Base-by-base conservation (phyloP, 1,139 yeast genomes). In the Suhomyces bokatorum region DNA sequence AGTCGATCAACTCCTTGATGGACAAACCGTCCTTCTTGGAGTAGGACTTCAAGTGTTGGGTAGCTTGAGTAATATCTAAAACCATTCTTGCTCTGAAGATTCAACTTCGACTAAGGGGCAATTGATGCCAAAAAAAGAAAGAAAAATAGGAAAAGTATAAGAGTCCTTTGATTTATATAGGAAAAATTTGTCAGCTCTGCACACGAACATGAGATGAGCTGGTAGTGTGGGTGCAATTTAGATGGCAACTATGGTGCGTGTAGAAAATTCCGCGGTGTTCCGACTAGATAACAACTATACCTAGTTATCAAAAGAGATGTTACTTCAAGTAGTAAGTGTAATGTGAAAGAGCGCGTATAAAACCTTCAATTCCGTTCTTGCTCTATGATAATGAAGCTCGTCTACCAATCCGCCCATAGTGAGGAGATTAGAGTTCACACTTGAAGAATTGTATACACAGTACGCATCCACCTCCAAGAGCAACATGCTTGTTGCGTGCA, bases 1-100 rank as follows among this genome's bases (percentile, higher is more conserved):
- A 89, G 74, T 93, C 96, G 85, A 95, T 87, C 70, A 93, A 81
- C 57, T 87, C 80, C 49, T 80, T 75, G 61, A 87, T 86, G 54
- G 88, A 85, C 57, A 93, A 80, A 53, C 99, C 99, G 69, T 93
- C 99, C 64, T 79, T 83, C 58, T 74, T 67, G 51, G 78, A 57
- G 76, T 88, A 91, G 54, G 79, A 69, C 53, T 78, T 71, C 56
- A 93, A 78, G 65, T 75, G 75, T 50, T 83, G 80, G 50, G 85
- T 62, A 55, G 97, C 97, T 56, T 79, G 77, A 43, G 87, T 55
- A 57, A 78, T 66, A 65, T 86, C 87, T 52, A 71, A 69, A 50
- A 67, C 65, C 75, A 70, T 71, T 53, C 46, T 56, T 37, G 41
- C 29, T 13, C 12, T 32, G 34, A 42, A 46, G 44, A 35, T 37